Evolutionary conservation across 2,329 filamentous ascomycete species (phyloP), one percentile per base, ranked within the genome.

Genomic region (Huntiella decipiens): DNA sequence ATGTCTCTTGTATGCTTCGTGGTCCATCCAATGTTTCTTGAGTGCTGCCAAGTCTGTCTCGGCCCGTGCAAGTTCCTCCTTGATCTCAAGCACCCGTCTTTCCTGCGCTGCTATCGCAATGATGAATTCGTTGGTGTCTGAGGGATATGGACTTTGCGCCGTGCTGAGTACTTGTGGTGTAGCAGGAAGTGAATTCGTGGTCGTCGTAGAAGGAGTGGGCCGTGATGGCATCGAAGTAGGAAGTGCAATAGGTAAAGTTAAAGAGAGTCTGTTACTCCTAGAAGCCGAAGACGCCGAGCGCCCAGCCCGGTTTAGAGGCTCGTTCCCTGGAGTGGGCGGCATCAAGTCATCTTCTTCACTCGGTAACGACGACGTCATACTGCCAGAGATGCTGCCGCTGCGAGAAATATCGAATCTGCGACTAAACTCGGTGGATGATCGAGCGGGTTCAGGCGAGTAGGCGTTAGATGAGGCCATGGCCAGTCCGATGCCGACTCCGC

Each of bases 41-140:
- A 98, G 66, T 37, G 66, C 72, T 40, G 67, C 66, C 36, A 98
- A 66, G 40, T 93, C 82, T 10, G 66, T 63, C 58, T 98, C 88
- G 4, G 91, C 88, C 50, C 78, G 79, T 17, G 68, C 65, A n/a
- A 98, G 67, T 60, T 96, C 88, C 60, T 98, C 91, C 50, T 79
- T 81, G 44, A 98, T 66, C 62, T 96, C 91, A 48, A 98, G 65
- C 1, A 98, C 88, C 53, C 77, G 78, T 48, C 91, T 73, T 64
- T 98, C 91, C 63, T 96, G 87, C 11, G 84, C 79, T 38, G 91
- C 91, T 55, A 98, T 81, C 48, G 87, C 82, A 51, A 85, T 87
- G 53, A 98, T 77, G 55, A 95, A 82, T 43, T 78, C 69, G 55
- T 70, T 72, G 44, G 74, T 66, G 51, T 79, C 74, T 34, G 65